These are phyloP conservation scores for Melanomma pulvis-pyrius DNA, from an alignment of 495 filamentous ascomycete genomes.

Conservation along the genomic window DNA sequence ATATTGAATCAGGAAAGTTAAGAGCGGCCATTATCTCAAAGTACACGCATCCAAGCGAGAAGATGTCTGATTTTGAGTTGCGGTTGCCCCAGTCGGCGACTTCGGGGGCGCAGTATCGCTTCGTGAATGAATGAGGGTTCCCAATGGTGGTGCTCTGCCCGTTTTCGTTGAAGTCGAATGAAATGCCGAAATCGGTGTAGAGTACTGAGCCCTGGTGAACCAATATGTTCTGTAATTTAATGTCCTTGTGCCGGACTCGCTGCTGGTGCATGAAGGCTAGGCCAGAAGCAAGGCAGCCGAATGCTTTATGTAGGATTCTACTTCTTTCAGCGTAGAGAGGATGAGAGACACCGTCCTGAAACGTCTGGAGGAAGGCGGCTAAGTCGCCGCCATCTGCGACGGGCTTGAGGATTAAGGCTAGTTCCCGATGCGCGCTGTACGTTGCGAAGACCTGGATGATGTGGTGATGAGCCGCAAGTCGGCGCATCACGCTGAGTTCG, in stretches of 20 bases:
- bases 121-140: slow-evolving; percentile 2
- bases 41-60: slow-evolving; percentile 30
- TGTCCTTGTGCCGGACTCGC: slow-evolving; percentile 28
- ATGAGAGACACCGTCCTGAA: not conserved
- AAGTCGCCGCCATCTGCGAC: slow-evolving; percentile 29
- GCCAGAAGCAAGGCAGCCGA: slow-evolving; percentile 24
- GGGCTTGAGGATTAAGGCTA: slow-evolving; percentile 23
- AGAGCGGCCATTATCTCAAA: slow-evolving; percentile 17
- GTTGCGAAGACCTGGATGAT: slow-evolving; percentile 26
- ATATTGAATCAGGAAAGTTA: not conserved
- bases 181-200: slow-evolving; percentile 31
- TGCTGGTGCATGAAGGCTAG: slow-evolving; percentile 28
- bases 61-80: slow-evolving; percentile 23
- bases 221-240: slow-evolving; percentile 32
- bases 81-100: slow-evolving; percentile 7
- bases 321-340: not conserved
- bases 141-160: slow-evolving; percentile 14
- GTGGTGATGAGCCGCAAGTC: slow-evolving; percentile 20
- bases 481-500: slow-evolving; percentile 18
- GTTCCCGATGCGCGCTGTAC: slow-evolving; percentile 13
- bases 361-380: slow-evolving; percentile 13
- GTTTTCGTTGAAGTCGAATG: not conserved
- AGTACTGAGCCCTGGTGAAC: slow-evolving; percentile 6
- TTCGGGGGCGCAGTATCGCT: slow-evolving; percentile 26
- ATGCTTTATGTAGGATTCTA: not conserved